Percentiles rank a stretch among this genome's conserved stretches.
phyloP scores from a whole-genome alignment of 305 asterid genomes.

The Striga hermonthica region DNA sequence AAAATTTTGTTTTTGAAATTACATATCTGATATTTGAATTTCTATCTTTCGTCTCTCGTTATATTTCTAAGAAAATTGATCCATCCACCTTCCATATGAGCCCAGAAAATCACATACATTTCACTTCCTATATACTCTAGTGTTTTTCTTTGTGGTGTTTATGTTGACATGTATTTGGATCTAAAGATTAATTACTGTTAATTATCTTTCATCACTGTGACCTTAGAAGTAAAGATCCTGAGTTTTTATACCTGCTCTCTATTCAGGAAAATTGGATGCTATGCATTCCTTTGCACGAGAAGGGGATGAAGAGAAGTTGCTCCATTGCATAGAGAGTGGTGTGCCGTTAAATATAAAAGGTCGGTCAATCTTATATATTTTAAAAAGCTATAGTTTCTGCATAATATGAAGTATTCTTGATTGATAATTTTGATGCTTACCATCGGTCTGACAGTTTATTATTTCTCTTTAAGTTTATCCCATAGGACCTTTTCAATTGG shows the following conservation, averaged over 20 bases:
- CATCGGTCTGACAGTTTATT: background rate
- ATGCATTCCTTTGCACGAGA: slow-evolving; percentile 76
- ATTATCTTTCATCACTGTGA: slow-evolving; percentile 23
- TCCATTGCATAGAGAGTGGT: slow-evolving; percentile 65
- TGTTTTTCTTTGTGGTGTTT: no score
- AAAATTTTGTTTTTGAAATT: no score
- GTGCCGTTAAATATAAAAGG: slow-evolving; percentile 68
- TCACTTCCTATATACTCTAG: no score
- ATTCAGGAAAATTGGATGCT: slow-evolving; percentile 71
- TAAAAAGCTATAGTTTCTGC: background rate
- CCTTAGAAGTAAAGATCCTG: slow-evolving; percentile 23
- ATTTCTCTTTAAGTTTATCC: slow-evolving; percentile 9
- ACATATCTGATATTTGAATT: no score
- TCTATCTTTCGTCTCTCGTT: no score
- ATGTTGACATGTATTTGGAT: slow-evolving; percentile 13
- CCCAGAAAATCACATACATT: no score
- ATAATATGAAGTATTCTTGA: no score
- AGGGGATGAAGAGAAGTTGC: slow-evolving; percentile 72
- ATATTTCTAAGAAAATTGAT: no score
- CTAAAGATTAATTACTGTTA: slow-evolving; percentile 14
- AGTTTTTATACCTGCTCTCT: slow-evolving; percentile 22
- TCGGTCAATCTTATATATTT: slow-evolving; percentile 34
- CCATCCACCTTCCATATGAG: no score
- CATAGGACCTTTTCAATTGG: slow-evolving; percentile 12
- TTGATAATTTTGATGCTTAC: no score